Evolutionary conservation across 768 basidiomycete genomes (phyloP), one percentile per base, ranked within the genome.

Genomic region (Sarcomyxa edulis): DNA sequence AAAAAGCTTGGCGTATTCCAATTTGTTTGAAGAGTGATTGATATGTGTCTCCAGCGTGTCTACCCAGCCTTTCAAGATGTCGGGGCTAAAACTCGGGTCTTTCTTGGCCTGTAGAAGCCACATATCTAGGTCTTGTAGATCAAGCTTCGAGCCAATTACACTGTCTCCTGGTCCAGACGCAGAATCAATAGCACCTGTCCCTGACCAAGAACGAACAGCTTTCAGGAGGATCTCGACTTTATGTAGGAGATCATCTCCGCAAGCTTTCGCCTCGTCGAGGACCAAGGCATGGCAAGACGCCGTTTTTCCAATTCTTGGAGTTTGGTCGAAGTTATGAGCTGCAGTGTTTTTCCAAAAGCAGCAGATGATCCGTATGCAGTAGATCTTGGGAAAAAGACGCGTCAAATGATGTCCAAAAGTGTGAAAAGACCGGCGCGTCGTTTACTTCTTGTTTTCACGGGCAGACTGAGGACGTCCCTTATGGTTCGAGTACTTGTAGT

Each of bases 301-400:
- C 64, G 68, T 42, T 64, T 67, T 37, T 67, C 64, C 23, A 70
- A 50, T 38, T 70, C 66, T 32, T 65, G 55, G 14, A 69, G 60
- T 46, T 72, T 70, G 46, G 65, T 56, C 7, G 58, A 51, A 5
- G 69, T 69, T 48, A 68, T 68, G 42, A 64, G 68, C 35, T 67
- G 64, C 10, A 68, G 57, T 7, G 67, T 63, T 39, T 67, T 55
- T 15, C 60, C 53, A 40, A 67, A 64, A 16, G 63, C 37, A 14
- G 33, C 9, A 11, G 35, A 36, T 36, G 15, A 27, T 19, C 42
- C 40, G n/a, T n/a, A n/a, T n/a, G n/a, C n/a, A n/a, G n/a, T n/a
- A n/a, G n/a, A n/a, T n/a, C n/a, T n/a, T n/a, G n/a, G n/a, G n/a
- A n/a, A n/a, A n/a, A n/a, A n/a, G n/a, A n/a, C n/a, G n/a, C n/a